Evolutionary conservation across 306 rosid species (phyloP).

Genomic region (Fragaria iinumae): DNA sequence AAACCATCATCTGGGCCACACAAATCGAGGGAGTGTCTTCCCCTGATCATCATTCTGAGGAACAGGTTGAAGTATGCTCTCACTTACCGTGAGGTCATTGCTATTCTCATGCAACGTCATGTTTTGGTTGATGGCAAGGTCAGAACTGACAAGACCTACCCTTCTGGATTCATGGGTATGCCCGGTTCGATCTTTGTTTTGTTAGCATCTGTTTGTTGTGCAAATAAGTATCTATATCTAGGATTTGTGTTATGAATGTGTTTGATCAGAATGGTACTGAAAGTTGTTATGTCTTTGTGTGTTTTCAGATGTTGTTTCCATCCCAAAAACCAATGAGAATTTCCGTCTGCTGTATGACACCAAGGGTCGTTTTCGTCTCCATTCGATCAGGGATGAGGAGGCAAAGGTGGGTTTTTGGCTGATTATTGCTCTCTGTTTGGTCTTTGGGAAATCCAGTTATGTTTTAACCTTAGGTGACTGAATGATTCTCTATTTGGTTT

Average conservation of each 20-base stretch:
- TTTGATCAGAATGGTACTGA: not conserved
- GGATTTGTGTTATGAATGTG: not conserved
- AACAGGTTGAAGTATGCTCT: conserved; percentile 81
- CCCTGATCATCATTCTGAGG: conserved; percentile 65
- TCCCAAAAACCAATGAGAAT: conserved; percentile 80
- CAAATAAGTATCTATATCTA: not conserved
- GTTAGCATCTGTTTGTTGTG: not conserved
- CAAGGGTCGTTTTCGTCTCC: conserved; percentile 86
- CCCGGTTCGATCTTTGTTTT: not conserved
- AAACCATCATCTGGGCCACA: conserved; percentile 95
- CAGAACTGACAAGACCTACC: conserved; percentile 87
- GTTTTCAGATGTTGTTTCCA: conserved; percentile 72
- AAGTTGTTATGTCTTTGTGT: not conserved
- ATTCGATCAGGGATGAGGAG: conserved; percentile 78
- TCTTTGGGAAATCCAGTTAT: not conserved
- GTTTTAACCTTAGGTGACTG: not conserved
- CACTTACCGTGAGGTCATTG: conserved; percentile 72
- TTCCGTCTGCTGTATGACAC: conserved; percentile 89
- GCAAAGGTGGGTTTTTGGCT: conserved; percentile 50
- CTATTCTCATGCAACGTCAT: conserved; percentile 86
- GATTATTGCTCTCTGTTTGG: not conserved
- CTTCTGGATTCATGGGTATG: conserved; percentile 89
- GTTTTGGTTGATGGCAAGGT: conserved; percentile 74
- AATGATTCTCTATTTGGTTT: not conserved
- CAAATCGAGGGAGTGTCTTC: conserved; percentile 85